Percentiles rank a stretch among this genome's conserved stretches.
phyloP scores from a whole-genome alignment of 192 early-diverging fungal species.

The Umbelopsis sp. region DNA sequence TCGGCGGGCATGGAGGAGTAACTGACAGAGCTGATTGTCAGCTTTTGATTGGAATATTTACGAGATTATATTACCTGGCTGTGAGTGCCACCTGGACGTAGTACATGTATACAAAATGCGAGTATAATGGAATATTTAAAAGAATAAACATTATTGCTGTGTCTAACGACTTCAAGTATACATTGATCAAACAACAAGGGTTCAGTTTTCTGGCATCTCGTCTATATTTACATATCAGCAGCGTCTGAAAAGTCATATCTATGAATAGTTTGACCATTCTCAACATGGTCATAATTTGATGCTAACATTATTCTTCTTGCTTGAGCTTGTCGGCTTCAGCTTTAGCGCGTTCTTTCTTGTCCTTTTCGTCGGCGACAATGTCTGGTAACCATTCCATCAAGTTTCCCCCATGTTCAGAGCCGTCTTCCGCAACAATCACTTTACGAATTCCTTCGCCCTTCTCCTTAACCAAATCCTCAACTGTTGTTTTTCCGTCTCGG shows the following conservation, averaged over 20 bases:
- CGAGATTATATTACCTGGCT: slow-evolving; percentile 28
- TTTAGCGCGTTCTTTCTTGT: slow-evolving; percentile 34
- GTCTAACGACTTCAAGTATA: background rate
- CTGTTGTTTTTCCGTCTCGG: slow-evolving; percentile 63
- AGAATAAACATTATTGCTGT: too few relatives aligned
- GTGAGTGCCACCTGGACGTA: background rate
- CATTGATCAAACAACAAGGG: background rate
- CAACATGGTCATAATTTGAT: background rate
- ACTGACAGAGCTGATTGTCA: slow-evolving; percentile 97
- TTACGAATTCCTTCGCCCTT: slow-evolving; percentile 72
- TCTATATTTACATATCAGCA: background rate
- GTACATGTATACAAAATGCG: too few relatives aligned
- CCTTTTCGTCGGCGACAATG: slow-evolving; percentile 44
- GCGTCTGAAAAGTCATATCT: background rate
- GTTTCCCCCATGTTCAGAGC: slow-evolving; percentile 40
- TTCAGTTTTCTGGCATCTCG: background rate
- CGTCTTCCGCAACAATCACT: slow-evolving; percentile 40
- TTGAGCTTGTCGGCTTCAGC: slow-evolving; percentile 3
- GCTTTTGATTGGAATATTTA: slow-evolving; percentile 90
- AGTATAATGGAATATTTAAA: too few relatives aligned
- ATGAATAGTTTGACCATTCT: background rate
- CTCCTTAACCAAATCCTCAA: slow-evolving; percentile 83
- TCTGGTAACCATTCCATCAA: slow-evolving; percentile 59
- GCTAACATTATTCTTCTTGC: background rate
- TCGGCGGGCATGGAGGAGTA: slow-evolving; percentile 93